Evolutionary conservation across 495 filamentous ascomycete species (phyloP), one percentile per base, ranked within the genome.

Genomic region (Aspergillus ellipticus): DNA sequence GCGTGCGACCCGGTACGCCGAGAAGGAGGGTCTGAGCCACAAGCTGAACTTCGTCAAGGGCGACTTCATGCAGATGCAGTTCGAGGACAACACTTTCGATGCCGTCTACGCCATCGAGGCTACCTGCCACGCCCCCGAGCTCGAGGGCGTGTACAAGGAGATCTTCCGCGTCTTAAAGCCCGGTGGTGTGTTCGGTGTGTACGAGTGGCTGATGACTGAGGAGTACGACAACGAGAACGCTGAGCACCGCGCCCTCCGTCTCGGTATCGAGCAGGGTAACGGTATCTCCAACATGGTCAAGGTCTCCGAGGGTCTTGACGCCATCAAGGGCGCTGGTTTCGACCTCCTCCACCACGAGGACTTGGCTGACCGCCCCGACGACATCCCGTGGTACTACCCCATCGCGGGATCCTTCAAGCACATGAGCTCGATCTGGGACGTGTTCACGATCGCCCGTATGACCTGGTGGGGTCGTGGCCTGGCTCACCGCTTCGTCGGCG

Each of bases 21-120:
- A 81, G 49, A 86, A 86, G 64, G 90, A 96, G 68, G 89, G 89
- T 51, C 77, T 97, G 33, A 82, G 86, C 3, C 67, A 90, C 63
- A 90, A 96, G 77, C 75, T 97, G 66, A 84, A 80, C 65, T 97
- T 91, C 61, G 86, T 90, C 57, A 97, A 97, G 83, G 93, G 94
- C 45, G 95, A 97, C 65, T 98, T 97, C 77, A 97, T 97, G 93
- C 94, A 98, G 85, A 97, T 98, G 93, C 87, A 83, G 31, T 98
- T 97, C 80, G 87, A 90, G 46, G 84, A 91, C 62, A 89, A 95
- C 78, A 79, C 70, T 46, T 98, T 98, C 74, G 95, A 98, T 58
- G 90, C 89, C 61, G 94, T 98, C 45, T 97, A 98, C 66, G 94
- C 95, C 56, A 98, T 98, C 65, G 94, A 98, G 74, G 94, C 94